Evolutionary conservation across 2,329 filamentous ascomycete species (phyloP), one percentile per base, ranked within the genome.

Genomic region (Aspergillus brunneoviolaceus): DNA sequence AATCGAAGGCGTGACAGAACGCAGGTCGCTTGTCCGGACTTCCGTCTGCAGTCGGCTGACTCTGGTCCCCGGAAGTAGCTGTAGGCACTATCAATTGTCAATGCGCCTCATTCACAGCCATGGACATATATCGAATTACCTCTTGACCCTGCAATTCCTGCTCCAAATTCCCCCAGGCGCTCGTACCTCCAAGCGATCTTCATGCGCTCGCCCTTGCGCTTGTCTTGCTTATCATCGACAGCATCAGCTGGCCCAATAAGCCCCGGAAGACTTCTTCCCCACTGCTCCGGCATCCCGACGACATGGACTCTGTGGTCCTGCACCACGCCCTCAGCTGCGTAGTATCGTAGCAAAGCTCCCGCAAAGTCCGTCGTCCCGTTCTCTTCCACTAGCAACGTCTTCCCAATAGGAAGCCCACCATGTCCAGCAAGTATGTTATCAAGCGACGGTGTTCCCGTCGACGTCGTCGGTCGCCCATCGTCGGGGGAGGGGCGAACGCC

Each of bases 121-220:
- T n/a, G 49, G 50, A n/a, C 35, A 16, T 10, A 23, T 51, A 53
- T 58, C 84, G 77, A 55, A 16, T 25, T 81, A 89, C 89, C 87
- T 87, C 86, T 84, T 69, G 78, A 80, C 61, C 80, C 80, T 62
- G 80, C 72, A 60, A 78, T 75, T 55, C 82, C 77, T 60, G 81
- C 82, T 48, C 87, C 87, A 67, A 87, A 88, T 65, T 89, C 89
- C 16, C 90, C 89, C 56, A 98, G 77, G 35, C 87, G 85, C 76
- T 98, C 93, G 78, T 99, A 99, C 74, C 95, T 85, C 95, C 95
- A 99, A 3, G 95, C 95, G 80, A 99, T 99, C 80, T 96, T 98
- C 95, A 99, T 98, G 76, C 89, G 93, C 63, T 94, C 90, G 14
- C 83, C 82, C 65, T 74, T 77, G 74, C 74, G 70, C 69, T 70